Conservation (phyloP, 805 yeast species). For the Peterozyma toletana region DNA sequence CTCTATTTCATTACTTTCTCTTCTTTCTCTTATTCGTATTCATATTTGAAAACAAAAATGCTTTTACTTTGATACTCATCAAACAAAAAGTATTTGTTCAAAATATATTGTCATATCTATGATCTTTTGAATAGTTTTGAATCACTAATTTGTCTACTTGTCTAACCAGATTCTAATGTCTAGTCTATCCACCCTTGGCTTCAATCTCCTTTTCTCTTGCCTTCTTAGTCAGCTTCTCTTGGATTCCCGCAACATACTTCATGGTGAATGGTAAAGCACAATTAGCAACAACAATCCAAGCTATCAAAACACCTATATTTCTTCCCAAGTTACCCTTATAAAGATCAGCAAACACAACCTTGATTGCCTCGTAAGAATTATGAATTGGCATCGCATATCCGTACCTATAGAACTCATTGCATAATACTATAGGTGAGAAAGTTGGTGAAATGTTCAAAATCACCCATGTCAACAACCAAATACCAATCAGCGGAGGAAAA, state of each 20-base stretch:
- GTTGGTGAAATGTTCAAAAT: constrained; percentile 63
- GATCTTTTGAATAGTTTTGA: too few species aligned
- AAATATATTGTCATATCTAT: too few species aligned
- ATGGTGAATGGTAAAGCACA: constrained; percentile 29
- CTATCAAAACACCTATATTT: constrained; percentile 49
- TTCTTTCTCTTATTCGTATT: too few species aligned
- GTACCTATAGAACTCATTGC: constrained; percentile 48
- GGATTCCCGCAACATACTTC: constrained; percentile 1
- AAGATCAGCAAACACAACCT: constrained; percentile 50
- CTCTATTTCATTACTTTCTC: too few species aligned
- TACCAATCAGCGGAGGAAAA: constrained; percentile 60
- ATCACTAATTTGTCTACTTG: too few species aligned
- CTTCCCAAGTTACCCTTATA: constrained; percentile 53
- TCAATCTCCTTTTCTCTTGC: too few species aligned
- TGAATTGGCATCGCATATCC: constrained; percentile 69
- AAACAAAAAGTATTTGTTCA: too few species aligned
- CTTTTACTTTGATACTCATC: too few species aligned
- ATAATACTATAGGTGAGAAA: constrained; percentile 55
- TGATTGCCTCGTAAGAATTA: constrained; percentile 53
- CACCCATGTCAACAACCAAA: constrained; percentile 69
- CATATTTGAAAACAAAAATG: too few species aligned
- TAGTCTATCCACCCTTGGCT: too few species aligned
- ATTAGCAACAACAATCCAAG: constrained; percentile 52
- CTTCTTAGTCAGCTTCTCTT: background rate
- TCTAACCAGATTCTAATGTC: too few species aligned